Evolutionary conservation across 2,329 filamentous ascomycete species (phyloP).

Genomic region (Colletotrichum melonis): DNA sequence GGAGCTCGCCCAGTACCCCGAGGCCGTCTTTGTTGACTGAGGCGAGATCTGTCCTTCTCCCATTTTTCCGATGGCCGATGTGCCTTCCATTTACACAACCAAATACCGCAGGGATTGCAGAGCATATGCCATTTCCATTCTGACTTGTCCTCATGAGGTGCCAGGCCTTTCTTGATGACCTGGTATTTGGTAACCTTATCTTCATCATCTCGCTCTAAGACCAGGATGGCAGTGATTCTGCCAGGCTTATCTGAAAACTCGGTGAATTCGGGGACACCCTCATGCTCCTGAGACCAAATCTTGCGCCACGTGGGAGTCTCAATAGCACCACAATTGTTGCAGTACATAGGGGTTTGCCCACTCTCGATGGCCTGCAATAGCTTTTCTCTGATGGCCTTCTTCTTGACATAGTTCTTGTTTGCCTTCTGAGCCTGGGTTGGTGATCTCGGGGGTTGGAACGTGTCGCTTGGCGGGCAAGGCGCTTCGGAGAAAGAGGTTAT

Average conservation of each 20-base stretch:
- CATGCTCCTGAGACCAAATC: slow-evolving; percentile 82
- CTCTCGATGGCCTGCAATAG: slow-evolving; percentile 75
- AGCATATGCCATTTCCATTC: slow-evolving; percentile 79
- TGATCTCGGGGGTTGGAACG: slow-evolving; percentile 48
- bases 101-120: slow-evolving; percentile 97
- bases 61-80: slow-evolving; percentile 88
- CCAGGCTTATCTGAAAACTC: slow-evolving; percentile 80
- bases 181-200: slow-evolving; percentile 76
- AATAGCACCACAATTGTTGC: slow-evolving; percentile 92
- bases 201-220: slow-evolving; percentile 71
- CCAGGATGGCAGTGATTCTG: slow-evolving; percentile 78
- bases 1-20: slow-evolving; percentile 54
- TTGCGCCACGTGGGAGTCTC: slow-evolving; percentile 97
- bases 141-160: slow-evolving; percentile 70
- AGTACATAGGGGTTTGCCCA: slow-evolving; percentile 89
- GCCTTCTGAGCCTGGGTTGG: slow-evolving; percentile 54
- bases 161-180: slow-evolving; percentile 80
- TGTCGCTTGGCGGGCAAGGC: slow-evolving; percentile 57
- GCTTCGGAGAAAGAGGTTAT: slow-evolving; percentile 48
- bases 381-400: slow-evolving; percentile 69
- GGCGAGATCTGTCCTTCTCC: slow-evolving; percentile 71
- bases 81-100: slow-evolving; percentile 87
- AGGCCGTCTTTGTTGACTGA: slow-evolving; percentile 64
- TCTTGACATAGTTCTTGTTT: slow-evolving; percentile 74
- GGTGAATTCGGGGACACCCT: slow-evolving; percentile 76